Evolutionary conservation across 2,329 filamentous ascomycete genomes (phyloP).

Genomic region (Tolypocladium paradoxum): DNA sequence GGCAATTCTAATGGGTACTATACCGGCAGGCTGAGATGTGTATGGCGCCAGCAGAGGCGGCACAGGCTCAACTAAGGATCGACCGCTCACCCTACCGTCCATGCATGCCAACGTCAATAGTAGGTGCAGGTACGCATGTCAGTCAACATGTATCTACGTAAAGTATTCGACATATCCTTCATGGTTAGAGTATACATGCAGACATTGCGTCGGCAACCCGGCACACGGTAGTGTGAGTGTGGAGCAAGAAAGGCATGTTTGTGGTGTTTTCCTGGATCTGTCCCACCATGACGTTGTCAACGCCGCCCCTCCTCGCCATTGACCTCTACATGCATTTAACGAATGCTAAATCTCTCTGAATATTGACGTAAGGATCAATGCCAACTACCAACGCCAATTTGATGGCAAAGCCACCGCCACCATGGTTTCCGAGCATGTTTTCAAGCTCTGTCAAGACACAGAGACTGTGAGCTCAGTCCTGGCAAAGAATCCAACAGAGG

Average conservation of each 20-base stretch:
- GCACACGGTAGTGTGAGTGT: neutral
- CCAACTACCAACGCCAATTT: neutral
- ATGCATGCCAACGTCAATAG: neutral
- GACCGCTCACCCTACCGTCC: neutral
- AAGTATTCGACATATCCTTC: neutral
- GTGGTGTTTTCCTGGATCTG: neutral
- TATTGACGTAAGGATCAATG: neutral
- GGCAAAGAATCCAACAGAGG: conserved; percentile 38
- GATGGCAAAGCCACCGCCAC: neutral
- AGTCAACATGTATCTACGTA: neutral
- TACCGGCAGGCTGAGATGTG: neutral
- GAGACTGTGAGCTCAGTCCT: conserved; percentile 49
- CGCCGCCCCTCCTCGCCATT: neutral
- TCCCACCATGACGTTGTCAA: neutral
- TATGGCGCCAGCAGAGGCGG: neutral
- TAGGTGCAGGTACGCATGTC: neutral
- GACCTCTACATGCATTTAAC: neutral
- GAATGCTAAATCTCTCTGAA: neutral
- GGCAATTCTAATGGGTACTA: neutral
- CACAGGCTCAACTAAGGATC: neutral
- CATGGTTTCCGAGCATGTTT: conserved; percentile 26
- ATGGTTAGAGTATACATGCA: neutral
- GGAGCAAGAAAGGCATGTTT: neutral
- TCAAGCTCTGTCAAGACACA: conserved; percentile 38
- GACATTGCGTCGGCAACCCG: neutral